Evolutionary conservation across 1,284 basidiomycete genomes (phyloP).

Genomic region (Ceratobasidium sp.): DNA sequence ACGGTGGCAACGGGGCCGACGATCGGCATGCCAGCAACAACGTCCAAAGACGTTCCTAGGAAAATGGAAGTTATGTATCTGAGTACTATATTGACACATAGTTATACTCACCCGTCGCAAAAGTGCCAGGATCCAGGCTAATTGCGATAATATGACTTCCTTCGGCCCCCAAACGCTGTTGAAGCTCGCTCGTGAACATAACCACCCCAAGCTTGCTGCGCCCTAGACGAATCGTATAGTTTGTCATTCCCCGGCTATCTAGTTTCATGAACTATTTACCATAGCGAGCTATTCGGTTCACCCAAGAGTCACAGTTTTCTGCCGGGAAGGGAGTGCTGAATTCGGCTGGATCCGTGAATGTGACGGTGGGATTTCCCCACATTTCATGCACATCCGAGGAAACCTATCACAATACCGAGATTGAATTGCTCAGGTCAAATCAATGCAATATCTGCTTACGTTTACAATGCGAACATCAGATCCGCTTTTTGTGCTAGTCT

Average conservation of each 20-base stretch:
- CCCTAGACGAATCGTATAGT: not conserved
- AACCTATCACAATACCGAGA: not conserved
- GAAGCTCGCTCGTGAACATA: constrained; percentile 43
- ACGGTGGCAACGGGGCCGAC: not conserved
- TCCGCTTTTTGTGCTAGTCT: not conserved
- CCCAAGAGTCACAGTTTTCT: not conserved
- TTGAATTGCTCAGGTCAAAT: not conserved
- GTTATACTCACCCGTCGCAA: constrained; percentile 36
- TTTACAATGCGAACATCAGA: constrained; percentile 5
- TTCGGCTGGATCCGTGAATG: not conserved
- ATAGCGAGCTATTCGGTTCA: not conserved
- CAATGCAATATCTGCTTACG: not conserved
- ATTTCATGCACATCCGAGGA: not conserved
- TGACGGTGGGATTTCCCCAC: not conserved
- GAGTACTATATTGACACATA: not conserved
- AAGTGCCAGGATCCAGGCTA: constrained; percentile 41
- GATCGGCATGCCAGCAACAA: not conserved
- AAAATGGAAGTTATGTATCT: not conserved
- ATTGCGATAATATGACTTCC: constrained; percentile 40
- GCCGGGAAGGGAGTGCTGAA: not conserved
- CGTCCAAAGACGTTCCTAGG: not conserved
- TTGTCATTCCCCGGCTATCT: not conserved
- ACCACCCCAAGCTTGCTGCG: constrained; percentile 43
- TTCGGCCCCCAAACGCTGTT: constrained; percentile 41
- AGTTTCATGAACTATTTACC: not conserved